Evolutionary conservation across 768 basidiomycete genomes (phyloP), one percentile per base, ranked within the genome.

Genomic region (Rubroboletus satanas): DNA sequence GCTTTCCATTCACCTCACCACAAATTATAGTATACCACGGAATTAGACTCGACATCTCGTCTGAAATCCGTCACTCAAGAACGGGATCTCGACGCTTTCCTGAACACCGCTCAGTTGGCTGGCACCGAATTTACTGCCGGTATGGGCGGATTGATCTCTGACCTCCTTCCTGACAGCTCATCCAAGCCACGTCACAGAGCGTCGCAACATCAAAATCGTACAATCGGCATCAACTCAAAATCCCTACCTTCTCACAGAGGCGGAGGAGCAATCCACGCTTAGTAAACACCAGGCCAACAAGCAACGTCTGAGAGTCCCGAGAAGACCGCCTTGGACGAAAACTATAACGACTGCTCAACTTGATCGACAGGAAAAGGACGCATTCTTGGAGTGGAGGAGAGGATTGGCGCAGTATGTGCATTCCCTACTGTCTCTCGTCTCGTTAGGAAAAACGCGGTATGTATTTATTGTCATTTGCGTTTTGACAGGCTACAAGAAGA

Each of bases 121-220:
- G 96, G 89, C 48, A 90, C 90, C 11, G 93, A 99, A 63, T 99
- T 99, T 66, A 91, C 93, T 17, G 96, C 96, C 35, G 96, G 95
- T 96, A 56, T 35, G 82, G 63, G 26, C 31, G 47, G 36, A 36
- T 37, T 41, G 18, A 35, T 48, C 10, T 26, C 29, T 32, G 42
- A 4, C 17, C 39, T 28, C 21, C n/a, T 37, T 47, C 28, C n/a
- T 38, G 23, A 52, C 26, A 46, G 39, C 63, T 49, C 31, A 56
- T 55, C 41, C 53, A 21, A 46, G 26, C 35, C 28, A 29, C 2
- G 18, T 53, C 41, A 1, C 52, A 90, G 90, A 93, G 68, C 81
- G 87, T 51, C 77, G 88, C 53, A 92, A 91, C 68, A 79, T 93
- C 42, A 90, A 88, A 68, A 83, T 93, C 38, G 82, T 93, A 35